Evolutionary conservation across 1,284 basidiomycete genomes (phyloP).

Genomic region (Naganishia cerealis): DNA sequence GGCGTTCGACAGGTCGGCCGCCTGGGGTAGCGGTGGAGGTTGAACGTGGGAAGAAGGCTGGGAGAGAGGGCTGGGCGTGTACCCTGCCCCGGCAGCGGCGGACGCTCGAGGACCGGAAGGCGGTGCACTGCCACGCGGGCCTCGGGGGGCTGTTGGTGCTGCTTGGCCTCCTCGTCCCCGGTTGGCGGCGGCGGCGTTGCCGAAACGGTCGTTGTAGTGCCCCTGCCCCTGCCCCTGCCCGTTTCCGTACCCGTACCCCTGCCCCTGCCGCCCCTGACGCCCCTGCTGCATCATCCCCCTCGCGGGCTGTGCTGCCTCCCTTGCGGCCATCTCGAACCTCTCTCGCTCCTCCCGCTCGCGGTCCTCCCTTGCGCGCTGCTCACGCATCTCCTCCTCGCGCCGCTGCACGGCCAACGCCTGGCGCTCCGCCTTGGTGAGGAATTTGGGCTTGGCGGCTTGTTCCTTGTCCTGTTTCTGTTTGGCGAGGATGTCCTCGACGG

Average conservation of each 20-base stretch:
- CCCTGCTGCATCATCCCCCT: conserved; percentile 34
- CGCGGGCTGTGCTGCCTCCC: conserved; percentile 58
- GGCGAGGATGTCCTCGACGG: conserved; percentile 73
- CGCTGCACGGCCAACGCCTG: conserved; percentile 83
- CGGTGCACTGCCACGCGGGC: background rate
- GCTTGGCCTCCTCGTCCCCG: conserved; percentile 1
- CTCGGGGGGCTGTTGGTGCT: background rate
- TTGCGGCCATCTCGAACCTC: conserved; percentile 70
- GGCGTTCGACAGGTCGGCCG: background rate
- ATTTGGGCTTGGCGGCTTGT: conserved; percentile 85
- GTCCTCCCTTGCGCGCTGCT: conserved; percentile 61
- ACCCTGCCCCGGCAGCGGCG: background rate
- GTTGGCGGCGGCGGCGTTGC: conserved; percentile 4
- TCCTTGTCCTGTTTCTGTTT: conserved; percentile 85
- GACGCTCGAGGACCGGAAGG: conserved; percentile 18
- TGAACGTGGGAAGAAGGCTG: conserved; percentile 16
- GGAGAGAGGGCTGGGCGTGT: conserved; percentile 5
- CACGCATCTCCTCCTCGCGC: conserved; percentile 73
- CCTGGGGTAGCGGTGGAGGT: background rate
- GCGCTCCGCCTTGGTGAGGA: conserved; percentile 82
- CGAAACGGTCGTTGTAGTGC: conserved; percentile 36
- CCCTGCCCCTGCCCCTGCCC: conserved; percentile 26
- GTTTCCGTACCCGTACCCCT: conserved; percentile 20
- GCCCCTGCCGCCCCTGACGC: conserved; percentile 32
- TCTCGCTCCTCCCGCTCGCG: conserved; percentile 67